Evolutionary conservation across 305 asterid species (phyloP), one percentile per base, ranked within the genome.

Genomic region (Fraxinus dipetala): DNA sequence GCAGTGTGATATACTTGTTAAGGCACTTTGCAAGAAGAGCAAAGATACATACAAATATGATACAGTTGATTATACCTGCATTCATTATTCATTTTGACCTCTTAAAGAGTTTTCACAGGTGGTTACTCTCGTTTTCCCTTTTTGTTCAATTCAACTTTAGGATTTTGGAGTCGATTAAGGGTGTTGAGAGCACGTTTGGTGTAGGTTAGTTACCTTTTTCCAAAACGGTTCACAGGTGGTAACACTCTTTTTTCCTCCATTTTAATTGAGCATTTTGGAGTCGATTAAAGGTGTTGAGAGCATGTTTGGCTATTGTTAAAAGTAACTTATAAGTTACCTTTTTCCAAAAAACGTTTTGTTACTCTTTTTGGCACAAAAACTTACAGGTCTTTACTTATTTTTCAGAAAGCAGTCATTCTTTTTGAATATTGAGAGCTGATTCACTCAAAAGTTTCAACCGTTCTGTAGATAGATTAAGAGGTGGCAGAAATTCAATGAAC

Each of bases 1-100:
- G 82, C 80, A 78, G 85, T 73, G 87, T 80, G 86, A 82, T 85
- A 90, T 91, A 92, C 97, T 76, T 84, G 86, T 18, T 18, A 56
- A 56, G 10, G 67, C 67, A 56, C 56, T 56, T 56, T 56, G 28
- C 67, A 56, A 56, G 67, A 56, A 56, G 67, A 18, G 67, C 67
- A 18, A 56, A 56, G 65, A n/a, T 56, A 18, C 26, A 18, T 56
- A 56, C 67, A 18, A 61, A 59, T 18, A 7, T 59, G 69, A 18
- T 6, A 18, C 69, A 59, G 69, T 61, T 86, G 75, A 31, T 30
- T 69, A 69, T 76, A 40, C 35, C 79, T 76, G 26, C 40, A 76
- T 45, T 76, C 40, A 16, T 78, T 78, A 34, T 16, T 63, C 70
- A 34, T 22, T 78, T 67, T 1, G 76, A 63, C 48, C 72, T 63